Evolutionary conservation across 805 yeast genomes (phyloP), one percentile per base, ranked within the genome.

Genomic region (Candida dajiaensis): DNA sequence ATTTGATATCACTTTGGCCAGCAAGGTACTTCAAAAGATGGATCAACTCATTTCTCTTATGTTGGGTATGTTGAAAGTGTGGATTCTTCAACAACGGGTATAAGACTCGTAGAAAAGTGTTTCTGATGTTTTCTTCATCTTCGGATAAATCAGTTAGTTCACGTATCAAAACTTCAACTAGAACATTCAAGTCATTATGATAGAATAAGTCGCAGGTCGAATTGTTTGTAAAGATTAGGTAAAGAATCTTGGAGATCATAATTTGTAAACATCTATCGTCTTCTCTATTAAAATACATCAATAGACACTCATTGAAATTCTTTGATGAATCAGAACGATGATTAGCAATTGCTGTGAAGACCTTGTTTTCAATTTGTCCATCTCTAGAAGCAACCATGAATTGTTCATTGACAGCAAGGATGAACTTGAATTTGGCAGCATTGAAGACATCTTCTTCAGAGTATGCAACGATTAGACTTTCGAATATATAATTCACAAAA

Each of bases 401-500:
- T 64, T 90, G 97, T 61, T 90, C 97, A 64, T 90, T 90, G 22
- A 90, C 68, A 1, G 89, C 81, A 36, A 90, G 68, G 12, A 90
- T 63, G 15, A 87, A 67, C 56, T 81, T 82, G 68, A 89, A 81
- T 50, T 83, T 81, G 36, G 86, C 77, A 50, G 78, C 80, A 58
- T 81, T 83, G 51, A 72, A 73, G 41, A 80, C 74, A 58, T 83
- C 83, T 40, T 74, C 78, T 10, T 74, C 74, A 19, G 71, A 68
- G 2, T 70, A 63, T 9, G 73, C 72, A 0, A 70, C 64, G n/a
- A 71, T 61, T 19, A 83, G 59, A 1, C 74, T 65, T 16, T 67
- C 59, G 53, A 81, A 73, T 43, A 82, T 55, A 51, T 65, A 77
- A 46, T 68, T 69, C 15, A 81, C 63, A 45, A 80, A 76, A 37